Conservation (phyloP, 176 grass and related monocot genomes). For the Eleusine indica region DNA sequence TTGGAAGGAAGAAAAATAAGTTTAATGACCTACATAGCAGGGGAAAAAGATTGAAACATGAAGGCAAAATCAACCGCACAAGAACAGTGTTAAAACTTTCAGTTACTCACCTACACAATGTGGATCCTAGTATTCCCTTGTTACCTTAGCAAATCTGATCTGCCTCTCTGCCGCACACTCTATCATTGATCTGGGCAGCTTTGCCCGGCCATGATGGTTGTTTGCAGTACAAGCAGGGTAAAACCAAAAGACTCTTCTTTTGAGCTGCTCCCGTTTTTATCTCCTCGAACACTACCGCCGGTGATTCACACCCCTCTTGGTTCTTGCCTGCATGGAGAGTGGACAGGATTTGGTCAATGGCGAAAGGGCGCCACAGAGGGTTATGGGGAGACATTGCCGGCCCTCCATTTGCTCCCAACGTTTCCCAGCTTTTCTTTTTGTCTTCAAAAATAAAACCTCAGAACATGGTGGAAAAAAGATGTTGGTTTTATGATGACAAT, state of each 20-base stretch:
- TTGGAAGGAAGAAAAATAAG: too few species aligned
- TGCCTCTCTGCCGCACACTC: background rate
- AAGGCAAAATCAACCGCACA: background rate
- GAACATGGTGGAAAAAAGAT: background rate
- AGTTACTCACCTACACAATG: constrained; percentile 30
- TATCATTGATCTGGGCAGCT: constrained; percentile 42
- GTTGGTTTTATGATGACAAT: background rate
- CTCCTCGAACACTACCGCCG: background rate
- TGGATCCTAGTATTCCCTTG: background rate
- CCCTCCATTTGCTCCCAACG: constrained; percentile 44
- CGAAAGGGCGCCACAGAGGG: constrained; percentile 10
- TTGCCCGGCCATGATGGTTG: constrained; percentile 36
- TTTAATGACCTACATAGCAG: background rate
- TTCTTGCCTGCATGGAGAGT: constrained; percentile 35
- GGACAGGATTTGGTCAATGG: constrained; percentile 54
- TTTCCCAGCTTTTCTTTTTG: constrained; percentile 34
- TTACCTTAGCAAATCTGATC: background rate
- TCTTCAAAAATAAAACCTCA: constrained; percentile 7
- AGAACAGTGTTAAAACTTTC: background rate
- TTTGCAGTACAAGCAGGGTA: constrained; percentile 30
- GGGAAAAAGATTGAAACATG: background rate
- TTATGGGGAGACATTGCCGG: constrained; percentile 34
- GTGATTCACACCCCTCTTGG: background rate
- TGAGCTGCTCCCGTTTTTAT: constrained; percentile 34
- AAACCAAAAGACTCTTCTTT: constrained; percentile 49